Evolutionary conservation across 805 yeast genomes (phyloP).

Genomic region (Cyberlindnera meyerae): DNA sequence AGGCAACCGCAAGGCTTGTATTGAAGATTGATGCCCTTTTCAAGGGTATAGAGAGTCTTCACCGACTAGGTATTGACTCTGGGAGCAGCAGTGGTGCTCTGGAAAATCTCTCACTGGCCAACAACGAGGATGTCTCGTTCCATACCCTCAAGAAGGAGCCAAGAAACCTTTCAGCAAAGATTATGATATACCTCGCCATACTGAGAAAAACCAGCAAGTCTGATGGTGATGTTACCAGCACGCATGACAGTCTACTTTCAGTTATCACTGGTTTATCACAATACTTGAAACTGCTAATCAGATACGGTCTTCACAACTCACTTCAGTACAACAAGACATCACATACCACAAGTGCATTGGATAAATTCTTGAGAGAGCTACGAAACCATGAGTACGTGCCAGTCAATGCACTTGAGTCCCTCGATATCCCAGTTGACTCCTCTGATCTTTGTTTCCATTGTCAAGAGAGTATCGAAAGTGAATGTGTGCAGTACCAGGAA

Average conservation of each 20-base stretch:
- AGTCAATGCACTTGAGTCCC: conserved; percentile 29
- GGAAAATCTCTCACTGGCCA: conserved; percentile 6
- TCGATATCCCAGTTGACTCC: conserved; percentile 51
- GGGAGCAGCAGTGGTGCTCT: conserved; percentile 8
- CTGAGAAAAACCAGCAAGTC: conserved; percentile 54
- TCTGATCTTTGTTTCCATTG: conserved; percentile 77
- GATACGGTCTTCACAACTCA: conserved; percentile 76
- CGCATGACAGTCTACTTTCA: conserved; percentile 62
- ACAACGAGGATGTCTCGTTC: conserved; percentile 11
- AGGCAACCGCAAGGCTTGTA: conserved; percentile 67
- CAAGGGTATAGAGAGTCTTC: conserved; percentile 59
- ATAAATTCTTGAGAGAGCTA: conserved; percentile 53
- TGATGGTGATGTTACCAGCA: conserved; percentile 31
- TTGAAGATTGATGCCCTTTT: conserved; percentile 73
- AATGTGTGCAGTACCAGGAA: conserved; percentile 59
- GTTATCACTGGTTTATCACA: conserved; percentile 91
- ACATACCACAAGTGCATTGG: conserved; percentile 56
- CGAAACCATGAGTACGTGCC: conserved; percentile 41
- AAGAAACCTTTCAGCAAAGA: conserved; percentile 78
- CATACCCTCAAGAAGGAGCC: conserved; percentile 40
- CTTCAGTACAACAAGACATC: conserved; percentile 57
- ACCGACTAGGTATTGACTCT: conserved; percentile 23
- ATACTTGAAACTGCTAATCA: conserved; percentile 76
- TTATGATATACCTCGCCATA: conserved; percentile 83
- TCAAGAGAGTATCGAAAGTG: conserved; percentile 73